phyloP scores from a whole-genome alignment of 1,284 basidiomycete species.

The Gymnopus androsaceus region DNA sequence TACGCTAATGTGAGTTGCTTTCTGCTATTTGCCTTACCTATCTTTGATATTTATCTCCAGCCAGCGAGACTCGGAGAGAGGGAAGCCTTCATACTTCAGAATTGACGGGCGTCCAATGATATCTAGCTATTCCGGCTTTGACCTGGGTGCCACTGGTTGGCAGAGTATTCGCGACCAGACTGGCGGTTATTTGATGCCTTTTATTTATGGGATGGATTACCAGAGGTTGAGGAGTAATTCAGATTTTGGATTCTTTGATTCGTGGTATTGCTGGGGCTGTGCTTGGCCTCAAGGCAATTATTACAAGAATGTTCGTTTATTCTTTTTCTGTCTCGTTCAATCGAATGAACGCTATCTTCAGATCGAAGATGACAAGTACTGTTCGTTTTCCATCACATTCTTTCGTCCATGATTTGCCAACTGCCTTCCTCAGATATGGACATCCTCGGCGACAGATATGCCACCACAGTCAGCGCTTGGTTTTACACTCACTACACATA shows the following conservation, averaged over 20 bases:
- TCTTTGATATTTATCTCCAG: no score
- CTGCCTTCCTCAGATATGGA: constrained; percentile 33
- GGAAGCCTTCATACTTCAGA: constrained; percentile 41
- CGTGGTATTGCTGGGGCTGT: constrained; percentile 52
- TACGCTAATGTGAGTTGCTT: no score
- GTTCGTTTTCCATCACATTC: constrained; percentile 23
- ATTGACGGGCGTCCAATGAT: constrained; percentile 41
- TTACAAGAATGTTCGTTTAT: constrained; percentile 36
- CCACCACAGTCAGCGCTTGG: constrained; percentile 22
- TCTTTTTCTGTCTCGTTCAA: constrained; percentile 8
- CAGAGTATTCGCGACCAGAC: constrained; percentile 37
- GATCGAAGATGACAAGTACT: constrained; percentile 41
- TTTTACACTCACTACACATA: constrained; percentile 36
- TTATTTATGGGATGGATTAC: constrained; percentile 43
- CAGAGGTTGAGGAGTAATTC: constrained; percentile 13
- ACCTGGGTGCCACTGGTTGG: constrained; percentile 43
- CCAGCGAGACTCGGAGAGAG: constrained; percentile 17
- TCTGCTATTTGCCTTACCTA: no score
- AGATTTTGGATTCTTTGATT: constrained; percentile 38
- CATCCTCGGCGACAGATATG: constrained; percentile 40
- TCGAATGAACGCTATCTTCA: constrained; percentile 18
- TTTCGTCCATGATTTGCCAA: neutral
- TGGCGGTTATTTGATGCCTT: constrained; percentile 46
- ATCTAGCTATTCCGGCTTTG: constrained; percentile 42
- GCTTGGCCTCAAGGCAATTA: constrained; percentile 45